A percentile compares a stretch with the other conserved stretches of the same genome.
Evolutionary conservation across 768 basidiomycete species (phyloP).

Genomic region (Pleurotus tuoliensis): DNA sequence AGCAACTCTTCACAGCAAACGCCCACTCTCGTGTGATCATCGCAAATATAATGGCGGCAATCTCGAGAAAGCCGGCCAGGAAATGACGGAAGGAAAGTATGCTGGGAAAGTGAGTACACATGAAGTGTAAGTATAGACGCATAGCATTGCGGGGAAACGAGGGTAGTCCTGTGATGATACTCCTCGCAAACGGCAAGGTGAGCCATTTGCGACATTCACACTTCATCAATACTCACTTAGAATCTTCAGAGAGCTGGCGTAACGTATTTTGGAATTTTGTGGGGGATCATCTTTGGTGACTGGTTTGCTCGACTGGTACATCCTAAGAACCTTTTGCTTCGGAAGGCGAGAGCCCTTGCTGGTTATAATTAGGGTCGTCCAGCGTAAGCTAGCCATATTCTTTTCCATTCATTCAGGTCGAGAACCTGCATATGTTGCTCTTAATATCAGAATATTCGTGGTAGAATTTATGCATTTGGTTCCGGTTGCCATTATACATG

Average conservation of each 20-base stretch:
- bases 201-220: slow-evolving; percentile 4
- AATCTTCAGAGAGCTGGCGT: slow-evolving; percentile 30
- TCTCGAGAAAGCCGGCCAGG: slow-evolving; percentile 29
- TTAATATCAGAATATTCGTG: too few relatives aligned
- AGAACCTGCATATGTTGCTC: too few relatives aligned
- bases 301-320: slow-evolving; percentile 32
- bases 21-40: slow-evolving; percentile 43
- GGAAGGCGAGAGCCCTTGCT: slow-evolving; percentile 1
- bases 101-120: too few relatives aligned
- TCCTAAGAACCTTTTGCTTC: slow-evolving; percentile 19
- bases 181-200: slow-evolving; percentile 51
- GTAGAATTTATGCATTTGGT: too few relatives aligned
- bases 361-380: too few relatives aligned
- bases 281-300: slow-evolving; percentile 42
- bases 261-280: slow-evolving; percentile 35
- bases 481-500: neutral
- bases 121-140: too few relatives aligned
- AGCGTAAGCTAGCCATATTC: too few relatives aligned
- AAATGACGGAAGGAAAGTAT: too few relatives aligned
- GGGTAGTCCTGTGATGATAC: slow-evolving; percentile 45
- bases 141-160: too few relatives aligned
- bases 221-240: neutral
- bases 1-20: slow-evolving; percentile 43
- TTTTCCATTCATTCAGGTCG: too few relatives aligned
- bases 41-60: slow-evolving; percentile 43